Conservation (phyloP, 768 basidiomycete species). For the Lactarius quietus region DNA sequence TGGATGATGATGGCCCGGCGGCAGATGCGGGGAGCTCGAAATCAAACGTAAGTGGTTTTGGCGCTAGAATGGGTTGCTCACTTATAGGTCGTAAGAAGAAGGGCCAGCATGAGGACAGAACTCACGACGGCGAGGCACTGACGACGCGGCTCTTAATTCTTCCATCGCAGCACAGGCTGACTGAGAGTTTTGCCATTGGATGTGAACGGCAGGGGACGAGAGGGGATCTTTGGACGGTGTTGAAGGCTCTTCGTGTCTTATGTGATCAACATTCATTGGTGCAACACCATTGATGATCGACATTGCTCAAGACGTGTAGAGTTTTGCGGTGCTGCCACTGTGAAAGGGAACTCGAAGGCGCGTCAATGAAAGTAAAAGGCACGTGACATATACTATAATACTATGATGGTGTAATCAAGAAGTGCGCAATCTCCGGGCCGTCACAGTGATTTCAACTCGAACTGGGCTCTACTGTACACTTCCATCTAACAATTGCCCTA, state of each 20-base stretch:
- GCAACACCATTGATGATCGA: conserved; percentile 17
- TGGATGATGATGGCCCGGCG: conserved; percentile 1
- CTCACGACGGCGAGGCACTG: conserved; percentile 14
- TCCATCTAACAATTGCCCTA: too few species aligned
- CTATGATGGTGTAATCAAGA: too few species aligned
- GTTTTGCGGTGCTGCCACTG: not conserved
- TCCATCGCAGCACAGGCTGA: conserved; percentile 21
- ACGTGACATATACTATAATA: not conserved
- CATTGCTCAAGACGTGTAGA: not conserved
- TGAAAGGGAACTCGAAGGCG: not conserved
- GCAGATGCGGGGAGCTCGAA: conserved; percentile 16
- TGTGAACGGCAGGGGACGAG: conserved; percentile 13
- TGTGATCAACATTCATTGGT: conserved; percentile 9
- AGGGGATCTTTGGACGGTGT: conserved; percentile 15
- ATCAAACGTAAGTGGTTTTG: conserved; percentile 18
- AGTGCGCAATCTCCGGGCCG: too few species aligned
- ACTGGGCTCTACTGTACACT: too few species aligned
- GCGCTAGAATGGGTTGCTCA: not conserved
- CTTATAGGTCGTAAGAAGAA: not conserved
- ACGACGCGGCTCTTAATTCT: conserved; percentile 18
- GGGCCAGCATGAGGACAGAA: not conserved
- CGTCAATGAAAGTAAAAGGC: not conserved
- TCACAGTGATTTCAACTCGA: too few species aligned
- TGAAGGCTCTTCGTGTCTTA: conserved; percentile 5
- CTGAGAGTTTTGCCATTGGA: conserved; percentile 23